phyloP scores from a whole-genome alignment of 1,284 basidiomycete species.

The Phlebopus sp. region DNA sequence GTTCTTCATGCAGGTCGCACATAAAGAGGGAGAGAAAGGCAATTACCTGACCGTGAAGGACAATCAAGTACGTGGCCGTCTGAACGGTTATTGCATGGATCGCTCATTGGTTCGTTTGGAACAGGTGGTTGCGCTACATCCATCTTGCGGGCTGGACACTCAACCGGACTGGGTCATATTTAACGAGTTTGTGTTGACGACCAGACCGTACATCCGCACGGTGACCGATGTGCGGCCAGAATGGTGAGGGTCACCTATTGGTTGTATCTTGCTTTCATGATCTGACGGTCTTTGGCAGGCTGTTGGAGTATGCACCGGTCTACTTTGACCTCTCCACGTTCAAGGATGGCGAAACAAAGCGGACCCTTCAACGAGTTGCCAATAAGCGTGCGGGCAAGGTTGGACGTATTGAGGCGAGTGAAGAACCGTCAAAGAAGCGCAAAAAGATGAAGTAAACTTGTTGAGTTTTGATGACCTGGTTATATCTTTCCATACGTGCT shows the following conservation, averaged over 20 bases:
- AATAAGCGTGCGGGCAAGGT: slow-evolving; percentile 41
- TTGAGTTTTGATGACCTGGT: too few species aligned
- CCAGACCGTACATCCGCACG: slow-evolving; percentile 86
- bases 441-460: slow-evolving; percentile 20
- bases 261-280: background rate
- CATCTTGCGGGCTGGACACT: slow-evolving; percentile 89
- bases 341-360: slow-evolving; percentile 73
- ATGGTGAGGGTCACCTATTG: slow-evolving; percentile 56
- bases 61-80: slow-evolving; percentile 59
- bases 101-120: slow-evolving; percentile 5
- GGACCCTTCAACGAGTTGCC: slow-evolving; percentile 51
- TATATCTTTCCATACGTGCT: too few species aligned
- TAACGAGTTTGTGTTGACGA: slow-evolving; percentile 97
- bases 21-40: slow-evolving; percentile 91
- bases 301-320: slow-evolving; percentile 75
- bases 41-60: slow-evolving; percentile 91
- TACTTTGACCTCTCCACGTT: slow-evolving; percentile 80
- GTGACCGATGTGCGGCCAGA: slow-evolving; percentile 88
- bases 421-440: slow-evolving; percentile 23
- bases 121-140: slow-evolving; percentile 89
- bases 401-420: slow-evolving; percentile 23
- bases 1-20: slow-evolving; percentile 99
- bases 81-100: background rate
- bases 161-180: slow-evolving; percentile 97
- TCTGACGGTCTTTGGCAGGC: slow-evolving; percentile 43